phyloP scores from a whole-genome alignment of 768 basidiomycete genomes.

The Lactarius hengduanensis region DNA sequence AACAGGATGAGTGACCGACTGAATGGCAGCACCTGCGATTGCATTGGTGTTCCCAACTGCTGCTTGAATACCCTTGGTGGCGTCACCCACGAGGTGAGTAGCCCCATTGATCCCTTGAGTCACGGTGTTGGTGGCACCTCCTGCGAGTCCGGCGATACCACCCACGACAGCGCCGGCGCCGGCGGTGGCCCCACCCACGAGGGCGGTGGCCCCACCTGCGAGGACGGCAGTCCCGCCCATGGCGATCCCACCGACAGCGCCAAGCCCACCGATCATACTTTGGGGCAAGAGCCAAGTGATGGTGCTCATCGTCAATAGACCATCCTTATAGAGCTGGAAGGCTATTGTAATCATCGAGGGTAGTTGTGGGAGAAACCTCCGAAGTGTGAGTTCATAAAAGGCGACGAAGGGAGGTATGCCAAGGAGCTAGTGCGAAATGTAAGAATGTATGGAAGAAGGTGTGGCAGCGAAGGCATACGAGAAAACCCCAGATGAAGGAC shows the following conservation, averaged over 20 bases:
- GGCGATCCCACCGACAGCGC: slow-evolving; percentile 9
- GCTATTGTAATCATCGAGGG: slow-evolving; percentile 11
- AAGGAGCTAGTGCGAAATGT: slow-evolving; percentile 7
- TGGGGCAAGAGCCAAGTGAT: slow-evolving; percentile 17
- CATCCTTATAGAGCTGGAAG: slow-evolving; percentile 14
- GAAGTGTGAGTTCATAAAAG: slow-evolving; percentile 23
- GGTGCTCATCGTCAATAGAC: slow-evolving; percentile 6
- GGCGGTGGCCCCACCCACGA: background rate
- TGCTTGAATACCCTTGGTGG: slow-evolving; percentile 4
- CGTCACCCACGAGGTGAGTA: background rate
- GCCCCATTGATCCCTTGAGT: slow-evolving; percentile 1
- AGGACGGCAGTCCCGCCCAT: background rate
- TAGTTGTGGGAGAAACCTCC: slow-evolving; percentile 4
- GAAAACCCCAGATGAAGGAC: background rate
- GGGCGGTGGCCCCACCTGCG: background rate
- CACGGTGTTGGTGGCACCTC: background rate
- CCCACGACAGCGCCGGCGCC: slow-evolving; percentile 6
- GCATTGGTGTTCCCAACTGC: background rate
- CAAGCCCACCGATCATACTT: slow-evolving; percentile 7
- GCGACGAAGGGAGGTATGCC: slow-evolving; percentile 10
- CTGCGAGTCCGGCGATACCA: slow-evolving; percentile 3
- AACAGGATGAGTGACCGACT: background rate
- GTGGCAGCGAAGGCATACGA: slow-evolving; percentile 7
- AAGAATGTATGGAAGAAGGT: background rate
- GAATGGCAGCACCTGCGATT: slow-evolving; percentile 1